A percentile compares a stretch with the other conserved stretches of the same genome.
These are phyloP conservation scores for Sclerotinia trifoliorum DNA, from an alignment of 2,329 filamentous ascomycete genomes.

Conservation along the genomic window DNA sequence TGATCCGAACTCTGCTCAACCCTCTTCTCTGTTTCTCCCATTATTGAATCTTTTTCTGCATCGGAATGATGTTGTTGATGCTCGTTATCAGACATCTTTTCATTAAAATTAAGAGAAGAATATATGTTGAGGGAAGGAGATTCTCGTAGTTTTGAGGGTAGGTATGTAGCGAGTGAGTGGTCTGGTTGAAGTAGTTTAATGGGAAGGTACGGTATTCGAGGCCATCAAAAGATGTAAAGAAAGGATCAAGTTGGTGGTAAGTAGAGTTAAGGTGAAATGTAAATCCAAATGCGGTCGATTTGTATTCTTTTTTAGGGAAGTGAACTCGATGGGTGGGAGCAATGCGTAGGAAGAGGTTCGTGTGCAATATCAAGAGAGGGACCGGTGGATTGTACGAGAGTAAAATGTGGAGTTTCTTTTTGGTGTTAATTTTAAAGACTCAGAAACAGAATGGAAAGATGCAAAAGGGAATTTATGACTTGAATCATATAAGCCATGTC, in stretches of 20 bases:
- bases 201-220: not conserved
- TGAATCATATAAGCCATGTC: constrained; percentile 11
- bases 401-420: constrained; percentile 10
- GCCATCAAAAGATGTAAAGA: constrained; percentile 8
- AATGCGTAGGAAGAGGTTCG: constrained; percentile 1
- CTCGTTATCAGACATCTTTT: constrained; percentile 5
- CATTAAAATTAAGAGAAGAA: not conserved
- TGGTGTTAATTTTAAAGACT: constrained; percentile 2
- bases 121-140: not conserved
- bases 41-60: constrained; percentile 26
- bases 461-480: not conserved
- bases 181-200: constrained; percentile 7
- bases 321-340: not conserved
- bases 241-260: not conserved
- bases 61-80: constrained; percentile 27
- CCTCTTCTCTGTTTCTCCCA: constrained; percentile 22
- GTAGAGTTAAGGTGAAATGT: not conserved
- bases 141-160: not conserved
- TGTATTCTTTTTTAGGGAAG: not conserved
- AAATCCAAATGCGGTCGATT: constrained; percentile 10
- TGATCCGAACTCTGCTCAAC: constrained; percentile 28
- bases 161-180: not conserved
- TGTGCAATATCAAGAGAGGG: constrained; percentile 11
- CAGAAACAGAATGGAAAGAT: not conserved
- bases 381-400: not conserved